Evolutionary conservation across 306 rosid species (phyloP).

Genomic region (Hippophae rhamnoides): DNA sequence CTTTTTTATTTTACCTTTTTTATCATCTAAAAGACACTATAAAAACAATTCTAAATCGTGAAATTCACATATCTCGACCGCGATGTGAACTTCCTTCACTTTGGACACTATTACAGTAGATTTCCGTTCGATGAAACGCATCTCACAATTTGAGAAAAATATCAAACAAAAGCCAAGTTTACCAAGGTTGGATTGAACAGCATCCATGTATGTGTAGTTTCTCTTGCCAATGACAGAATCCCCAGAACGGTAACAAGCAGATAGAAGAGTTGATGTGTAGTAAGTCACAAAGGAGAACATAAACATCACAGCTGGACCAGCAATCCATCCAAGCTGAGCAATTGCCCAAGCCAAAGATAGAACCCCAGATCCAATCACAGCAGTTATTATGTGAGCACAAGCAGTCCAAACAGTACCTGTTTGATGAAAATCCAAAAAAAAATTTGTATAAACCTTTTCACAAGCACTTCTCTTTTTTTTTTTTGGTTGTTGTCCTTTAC

Average conservation of each 20-base stretch:
- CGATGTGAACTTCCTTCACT: too few relatives aligned
- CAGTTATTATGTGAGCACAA: constrained; percentile 78
- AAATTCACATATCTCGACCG: too few relatives aligned
- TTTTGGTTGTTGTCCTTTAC: too few relatives aligned
- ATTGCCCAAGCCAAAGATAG: constrained; percentile 72
- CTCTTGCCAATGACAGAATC: constrained; percentile 65
- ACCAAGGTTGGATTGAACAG: constrained; percentile 64
- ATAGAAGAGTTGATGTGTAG: constrained; percentile 65
- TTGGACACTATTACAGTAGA: too few relatives aligned
- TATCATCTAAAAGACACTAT: too few relatives aligned
- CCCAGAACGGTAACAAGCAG: constrained; percentile 63
- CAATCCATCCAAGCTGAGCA: constrained; percentile 92
- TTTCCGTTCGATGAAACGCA: not conserved
- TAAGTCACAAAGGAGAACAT: constrained; percentile 70
- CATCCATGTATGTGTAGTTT: constrained; percentile 80
- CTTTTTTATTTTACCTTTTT: too few relatives aligned
- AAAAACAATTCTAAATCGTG: too few relatives aligned
- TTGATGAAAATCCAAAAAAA: not conserved
- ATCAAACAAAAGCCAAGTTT: not conserved
- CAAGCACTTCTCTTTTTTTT: too few relatives aligned
- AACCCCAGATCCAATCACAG: constrained; percentile 86
- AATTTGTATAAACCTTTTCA: not conserved
- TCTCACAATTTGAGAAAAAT: not conserved
- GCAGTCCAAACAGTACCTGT: constrained; percentile 75
- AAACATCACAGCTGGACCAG: constrained; percentile 67